phyloP scores from a whole-genome alignment of 331 rosid species.

The Malus hybrid region DNA sequence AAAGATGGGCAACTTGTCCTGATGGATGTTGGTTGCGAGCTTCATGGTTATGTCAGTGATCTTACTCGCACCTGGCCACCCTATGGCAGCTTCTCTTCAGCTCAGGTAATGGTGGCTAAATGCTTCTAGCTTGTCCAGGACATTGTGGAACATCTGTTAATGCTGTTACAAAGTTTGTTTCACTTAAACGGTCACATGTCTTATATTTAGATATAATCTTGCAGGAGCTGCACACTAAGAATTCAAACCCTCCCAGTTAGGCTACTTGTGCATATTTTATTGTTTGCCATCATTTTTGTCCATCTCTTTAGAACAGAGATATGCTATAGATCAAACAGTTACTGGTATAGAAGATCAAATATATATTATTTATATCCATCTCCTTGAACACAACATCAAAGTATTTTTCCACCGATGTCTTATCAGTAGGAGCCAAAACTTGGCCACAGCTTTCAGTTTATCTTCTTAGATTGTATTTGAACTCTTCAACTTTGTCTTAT shows the following conservation, averaged over 20 bases:
- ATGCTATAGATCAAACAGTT: not conserved
- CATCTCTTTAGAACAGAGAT: not conserved
- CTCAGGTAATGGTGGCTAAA: conserved; percentile 43
- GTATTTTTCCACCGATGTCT: not conserved
- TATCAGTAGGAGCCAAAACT: not conserved
- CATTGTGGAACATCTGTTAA: not conserved
- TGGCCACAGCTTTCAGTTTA: not conserved
- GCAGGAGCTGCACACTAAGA: not conserved
- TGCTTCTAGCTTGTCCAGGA: not conserved
- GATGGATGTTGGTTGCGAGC: conserved; percentile 96
- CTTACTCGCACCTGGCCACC: conserved; percentile 99
- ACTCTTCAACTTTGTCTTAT: not conserved
- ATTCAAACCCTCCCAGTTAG: not conserved
- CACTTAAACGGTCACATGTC: not conserved
- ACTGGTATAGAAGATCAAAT: not conserved
- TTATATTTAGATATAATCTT: not conserved
- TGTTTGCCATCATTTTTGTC: not conserved
- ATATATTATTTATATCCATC: not conserved
- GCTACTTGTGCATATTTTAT: not conserved
- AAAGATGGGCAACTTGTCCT: conserved; percentile 83
- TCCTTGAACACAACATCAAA: not conserved
- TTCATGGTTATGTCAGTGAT: conserved; percentile 91
- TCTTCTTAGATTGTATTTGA: not conserved
- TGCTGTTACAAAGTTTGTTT: not conserved
- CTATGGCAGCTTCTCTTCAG: conserved; percentile 77